Base-by-base conservation (phyloP, 2,329 filamentous ascomycete species). In the Verticillium tricorpus region DNA sequence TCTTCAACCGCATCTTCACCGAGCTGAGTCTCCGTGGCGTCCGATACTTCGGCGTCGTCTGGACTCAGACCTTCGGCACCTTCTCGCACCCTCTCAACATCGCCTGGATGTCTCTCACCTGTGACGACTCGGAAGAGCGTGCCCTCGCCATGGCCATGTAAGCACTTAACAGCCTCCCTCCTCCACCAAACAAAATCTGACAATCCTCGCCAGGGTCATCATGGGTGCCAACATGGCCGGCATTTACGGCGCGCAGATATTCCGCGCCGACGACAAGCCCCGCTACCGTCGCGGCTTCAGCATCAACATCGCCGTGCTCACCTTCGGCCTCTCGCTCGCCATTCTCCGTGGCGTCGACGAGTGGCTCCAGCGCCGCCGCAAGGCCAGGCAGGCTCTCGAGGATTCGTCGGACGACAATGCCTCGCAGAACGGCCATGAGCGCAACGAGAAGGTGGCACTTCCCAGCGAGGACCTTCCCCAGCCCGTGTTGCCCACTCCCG, bases 191-290 rank as follows among this genome's bases (percentile, higher is more conserved):
- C 3, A 34, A 2, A 17, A 6, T 28, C 45, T 32, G 32, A 39
- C 15, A 17, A 3, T 28, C 19, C 19, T 19, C 28, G 17, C 22
- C 28, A 80, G 78, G 72, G 77, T 86, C 59, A 85, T 87, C 63
- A 87, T 87, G 84, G 81, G 82, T 22, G 85, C 83, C 57, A 88
- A 88, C 65, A 83, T 82, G 31, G 84, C 84, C 0, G 84, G 84
- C 25, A 87, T 88, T 59, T 84, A 85, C 60, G 85, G 85, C 3
- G 83, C 83, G 0, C 84, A 87, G 68, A 82, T 87, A 63, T 87
- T 87, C 77, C 80, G 80, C 25, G 65, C 71, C 0, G 81, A 85
- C 59, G 82, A 85, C 65, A 71, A 70, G 55, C 82, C 83, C 0
- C 73, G 76, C 1, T 85, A 85, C 68, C 77, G 78, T 3, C 77